These are phyloP conservation scores for Ophiostoma himal-ulmi DNA, from an alignment of 2,329 filamentous ascomycete genomes.

Conservation along the genomic window DNA sequence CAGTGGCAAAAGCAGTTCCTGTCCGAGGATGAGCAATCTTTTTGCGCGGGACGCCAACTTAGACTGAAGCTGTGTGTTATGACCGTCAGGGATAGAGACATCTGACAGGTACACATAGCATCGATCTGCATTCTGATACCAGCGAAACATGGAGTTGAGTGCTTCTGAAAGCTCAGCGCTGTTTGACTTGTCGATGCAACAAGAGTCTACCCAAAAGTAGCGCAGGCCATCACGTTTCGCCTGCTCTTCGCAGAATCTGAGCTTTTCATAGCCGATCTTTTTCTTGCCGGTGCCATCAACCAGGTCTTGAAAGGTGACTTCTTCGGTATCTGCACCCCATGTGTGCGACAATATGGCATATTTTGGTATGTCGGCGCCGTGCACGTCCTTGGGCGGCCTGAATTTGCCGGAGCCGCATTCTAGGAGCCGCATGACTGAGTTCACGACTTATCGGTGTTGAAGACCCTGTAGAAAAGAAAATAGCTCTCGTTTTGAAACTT, in stretches of 20 bases:
- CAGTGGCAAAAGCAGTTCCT: background rate
- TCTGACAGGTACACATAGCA: background rate
- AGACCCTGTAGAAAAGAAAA: background rate
- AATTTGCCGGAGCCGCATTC: background rate
- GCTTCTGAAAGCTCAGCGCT: background rate
- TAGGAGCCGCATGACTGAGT: background rate
- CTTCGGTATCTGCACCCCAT: background rate
- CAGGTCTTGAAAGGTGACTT: constrained; percentile 20
- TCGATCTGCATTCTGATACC: background rate
- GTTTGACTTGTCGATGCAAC: background rate
- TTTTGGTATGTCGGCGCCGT: background rate
- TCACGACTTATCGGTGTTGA: background rate
- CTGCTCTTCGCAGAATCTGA: background rate
- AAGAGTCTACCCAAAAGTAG: background rate
- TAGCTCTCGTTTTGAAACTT: no score
- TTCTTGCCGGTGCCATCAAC: background rate
- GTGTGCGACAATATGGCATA: constrained; percentile 1
- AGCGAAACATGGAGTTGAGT: constrained; percentile 4
- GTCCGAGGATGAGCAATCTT: no score
- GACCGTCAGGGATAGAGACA: background rate
- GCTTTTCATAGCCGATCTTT: background rate
- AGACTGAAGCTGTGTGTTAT: background rate
- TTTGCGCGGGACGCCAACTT: no score
- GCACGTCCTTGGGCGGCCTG: background rate
- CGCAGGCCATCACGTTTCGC: background rate